Conservation (phyloP, 306 rosid genomes). For the Lablab purpureus region DNA sequence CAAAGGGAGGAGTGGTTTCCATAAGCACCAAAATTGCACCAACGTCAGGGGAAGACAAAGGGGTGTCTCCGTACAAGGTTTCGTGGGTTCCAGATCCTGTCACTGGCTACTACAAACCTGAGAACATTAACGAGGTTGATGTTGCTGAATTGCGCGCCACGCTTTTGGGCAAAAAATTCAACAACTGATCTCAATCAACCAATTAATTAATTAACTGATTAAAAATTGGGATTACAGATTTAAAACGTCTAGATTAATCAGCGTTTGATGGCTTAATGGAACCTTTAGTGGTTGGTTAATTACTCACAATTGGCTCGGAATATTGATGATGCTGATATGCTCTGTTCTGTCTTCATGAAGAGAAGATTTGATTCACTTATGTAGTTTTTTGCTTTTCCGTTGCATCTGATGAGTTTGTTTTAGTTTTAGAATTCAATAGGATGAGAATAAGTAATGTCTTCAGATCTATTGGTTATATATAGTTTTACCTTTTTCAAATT, state of each 20-base stretch:
- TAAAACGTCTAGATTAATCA: too few species aligned
- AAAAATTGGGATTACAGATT: background rate
- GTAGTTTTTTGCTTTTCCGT: too few species aligned
- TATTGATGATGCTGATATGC: background rate
- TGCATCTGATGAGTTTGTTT: background rate
- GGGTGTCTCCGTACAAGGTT: constrained; percentile 53
- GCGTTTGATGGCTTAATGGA: too few species aligned
- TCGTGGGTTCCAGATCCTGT: constrained; percentile 93
- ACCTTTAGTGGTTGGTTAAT: background rate
- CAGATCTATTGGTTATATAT: background rate
- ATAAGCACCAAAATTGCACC: constrained; percentile 44
- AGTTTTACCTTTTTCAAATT: background rate
- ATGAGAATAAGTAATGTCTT: background rate
- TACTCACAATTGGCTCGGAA: background rate
- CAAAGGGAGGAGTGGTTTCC: constrained; percentile 49
- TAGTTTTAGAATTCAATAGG: background rate
- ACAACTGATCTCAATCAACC: background rate
- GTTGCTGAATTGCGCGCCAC: constrained; percentile 76
- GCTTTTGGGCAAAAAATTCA: constrained; percentile 59
- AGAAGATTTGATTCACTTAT: background rate
- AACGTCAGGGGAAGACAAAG: constrained; percentile 60
- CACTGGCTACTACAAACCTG: constrained; percentile 86
- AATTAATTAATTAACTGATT: too few species aligned
- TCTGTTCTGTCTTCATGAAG: background rate
- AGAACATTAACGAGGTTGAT: constrained; percentile 69